Base-by-base conservation (phyloP, 805 yeast species). In the Metschnikowia dekortorum region DNA sequence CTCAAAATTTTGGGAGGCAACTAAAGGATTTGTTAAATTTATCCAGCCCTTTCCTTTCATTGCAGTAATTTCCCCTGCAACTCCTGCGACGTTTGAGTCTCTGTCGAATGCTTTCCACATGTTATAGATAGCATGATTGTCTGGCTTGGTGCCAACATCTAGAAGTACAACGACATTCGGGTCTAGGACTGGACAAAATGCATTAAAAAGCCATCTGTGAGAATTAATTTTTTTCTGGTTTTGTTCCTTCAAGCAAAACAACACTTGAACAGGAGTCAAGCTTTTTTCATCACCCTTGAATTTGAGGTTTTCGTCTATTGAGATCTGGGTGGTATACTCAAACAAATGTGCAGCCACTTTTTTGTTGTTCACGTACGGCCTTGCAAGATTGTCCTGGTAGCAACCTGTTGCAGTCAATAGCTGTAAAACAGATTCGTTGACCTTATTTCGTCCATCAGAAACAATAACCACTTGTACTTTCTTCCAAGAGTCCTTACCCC, bases 71-170 rank as follows among this genome's bases (percentile, higher is more conserved):
- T 94, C 98, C 54, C 99, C 99, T 11, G 98, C 97, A 1, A 96
- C 99, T 55, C 99, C 99, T 0, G 97, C 99, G 47, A 94, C 96
- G 61, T 92, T 91, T 1, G 97, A 90, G 64, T 94, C 97, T 58
- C 83, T 79, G 67, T 94, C 99, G 67, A 94, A 94, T 0, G 97
- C 96, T 68, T 94, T 94, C 99, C 99, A 94, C 52, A 94, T 74
- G 59, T 92, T 94, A 63, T 94, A 95, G 28, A 92, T 75, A 0
- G 98, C 92, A 47, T 86, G 83, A 43, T 81, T 79, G 56, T 89
- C 90, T n/a, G 98, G 96, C 61, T 85, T 83, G 0, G 99, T 94
- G 54, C 99, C 99, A n/a, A 94, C 99, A 74, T 94, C 99, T 45
- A 94, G 77, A 53, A 94, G 70, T 7, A 89, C 82, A 49, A 92